A percentile compares a stretch with the other conserved stretches of the same genome.
Evolutionary conservation across 805 yeast species (phyloP).

Genomic region (Barnettozyma sp.): DNA sequence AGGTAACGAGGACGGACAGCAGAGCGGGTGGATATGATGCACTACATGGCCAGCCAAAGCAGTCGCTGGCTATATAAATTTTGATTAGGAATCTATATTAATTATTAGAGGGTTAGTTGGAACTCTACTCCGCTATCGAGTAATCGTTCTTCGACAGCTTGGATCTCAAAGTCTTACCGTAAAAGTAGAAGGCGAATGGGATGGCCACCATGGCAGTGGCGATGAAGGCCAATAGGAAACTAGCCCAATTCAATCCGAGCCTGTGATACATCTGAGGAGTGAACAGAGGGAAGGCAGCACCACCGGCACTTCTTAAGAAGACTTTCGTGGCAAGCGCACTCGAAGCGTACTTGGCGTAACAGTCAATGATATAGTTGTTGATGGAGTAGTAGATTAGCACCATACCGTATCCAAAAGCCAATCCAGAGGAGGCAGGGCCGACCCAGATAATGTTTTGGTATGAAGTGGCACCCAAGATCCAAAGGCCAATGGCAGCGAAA

Average conservation of each 20-base stretch:
- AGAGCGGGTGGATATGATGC: no score
- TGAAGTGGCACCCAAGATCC: slow-evolving; percentile 77
- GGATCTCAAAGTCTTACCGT: slow-evolving; percentile 56
- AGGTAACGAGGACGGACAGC: no score
- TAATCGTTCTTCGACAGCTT: slow-evolving; percentile 65
- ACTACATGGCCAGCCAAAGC: no score
- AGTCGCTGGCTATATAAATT: no score
- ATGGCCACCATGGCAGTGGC: slow-evolving; percentile 68
- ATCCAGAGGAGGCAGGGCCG: slow-evolving; percentile 72
- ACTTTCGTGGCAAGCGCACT: slow-evolving; percentile 78
- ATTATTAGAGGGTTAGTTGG: background rate
- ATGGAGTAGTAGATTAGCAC: slow-evolving; percentile 70
- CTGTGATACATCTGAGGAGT: slow-evolving; percentile 74
- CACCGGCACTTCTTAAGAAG: slow-evolving; percentile 73
- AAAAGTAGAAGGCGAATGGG: slow-evolving; percentile 65
- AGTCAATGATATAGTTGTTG: slow-evolving; percentile 82
- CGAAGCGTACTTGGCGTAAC: slow-evolving; percentile 77
- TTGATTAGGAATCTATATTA: slow-evolving; percentile 1
- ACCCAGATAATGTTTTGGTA: slow-evolving; percentile 69
- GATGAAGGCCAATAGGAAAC: slow-evolving; percentile 70
- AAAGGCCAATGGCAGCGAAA: slow-evolving; percentile 72
- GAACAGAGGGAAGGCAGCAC: slow-evolving; percentile 80
- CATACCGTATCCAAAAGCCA: slow-evolving; percentile 74
- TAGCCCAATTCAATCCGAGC: slow-evolving; percentile 75
- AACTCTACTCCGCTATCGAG: slow-evolving; percentile 18